phyloP scores from a whole-genome alignment of 768 basidiomycete species.

The Xerocomus brunneocitrinus region DNA sequence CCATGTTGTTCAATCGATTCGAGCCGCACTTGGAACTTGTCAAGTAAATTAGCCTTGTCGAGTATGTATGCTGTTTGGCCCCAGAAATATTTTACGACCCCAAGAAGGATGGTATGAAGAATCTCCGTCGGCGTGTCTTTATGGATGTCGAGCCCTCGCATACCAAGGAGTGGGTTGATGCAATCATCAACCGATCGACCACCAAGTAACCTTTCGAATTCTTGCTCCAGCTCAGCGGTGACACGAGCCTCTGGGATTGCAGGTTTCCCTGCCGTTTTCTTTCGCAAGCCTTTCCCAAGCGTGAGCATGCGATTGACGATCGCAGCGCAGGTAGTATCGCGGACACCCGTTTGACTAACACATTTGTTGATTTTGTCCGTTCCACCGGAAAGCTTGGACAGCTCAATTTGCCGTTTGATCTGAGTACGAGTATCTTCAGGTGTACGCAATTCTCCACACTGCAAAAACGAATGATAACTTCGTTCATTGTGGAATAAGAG shows the following conservation, averaged over 20 bases:
- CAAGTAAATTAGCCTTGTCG: constrained; percentile 18
- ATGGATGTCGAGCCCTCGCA: background rate
- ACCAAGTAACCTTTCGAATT: constrained; percentile 2
- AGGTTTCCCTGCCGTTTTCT: background rate
- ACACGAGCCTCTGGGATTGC: constrained; percentile 3
- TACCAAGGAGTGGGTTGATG: background rate
- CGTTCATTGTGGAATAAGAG: background rate
- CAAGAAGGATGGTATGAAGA: background rate
- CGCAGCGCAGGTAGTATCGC: constrained; percentile 28
- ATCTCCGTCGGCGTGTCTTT: background rate
- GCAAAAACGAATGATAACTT: background rate
- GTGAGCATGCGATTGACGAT: constrained; percentile 29
- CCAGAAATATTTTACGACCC: constrained; percentile 31
- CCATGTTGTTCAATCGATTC: constrained; percentile 23
- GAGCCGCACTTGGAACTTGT: constrained; percentile 21
- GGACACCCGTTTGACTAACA: constrained; percentile 35
- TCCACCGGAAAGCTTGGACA: constrained; percentile 3
- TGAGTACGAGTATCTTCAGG: background rate
- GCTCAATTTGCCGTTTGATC: constrained; percentile 6
- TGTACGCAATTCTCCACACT: constrained; percentile 5
- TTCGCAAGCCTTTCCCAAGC: constrained; percentile 23
- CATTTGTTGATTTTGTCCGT: constrained; percentile 7
- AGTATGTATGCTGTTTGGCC: constrained; percentile 19
- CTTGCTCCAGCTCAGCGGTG: background rate
- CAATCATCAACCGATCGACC: background rate